Evolutionary conservation across 129 eudicot species (phyloP), one percentile per base, ranked within the genome.

Genomic region (Rutidosis leptorrhynchoides): DNA sequence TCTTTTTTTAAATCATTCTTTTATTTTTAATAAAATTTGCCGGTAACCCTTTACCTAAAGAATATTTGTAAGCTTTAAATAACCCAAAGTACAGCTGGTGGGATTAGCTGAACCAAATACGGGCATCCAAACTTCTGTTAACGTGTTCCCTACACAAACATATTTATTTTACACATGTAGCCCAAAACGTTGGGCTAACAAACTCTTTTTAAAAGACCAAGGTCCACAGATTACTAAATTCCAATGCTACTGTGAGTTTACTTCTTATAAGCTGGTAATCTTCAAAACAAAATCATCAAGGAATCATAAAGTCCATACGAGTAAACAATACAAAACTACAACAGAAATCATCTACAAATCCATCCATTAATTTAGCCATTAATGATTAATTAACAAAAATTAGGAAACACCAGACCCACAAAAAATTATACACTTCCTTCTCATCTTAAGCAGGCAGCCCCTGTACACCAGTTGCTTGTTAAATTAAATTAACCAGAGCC

Each of bases 381-480:
- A n/a, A n/a, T n/a, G n/a, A n/a, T 58, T 68, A 67, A 75, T 75
- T 74, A 59, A 73, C 79, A 74, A 74, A 75, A 67, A 66, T 43
- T 75, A 33, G 60, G 58, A 73, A 63, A 25, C 37, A 62, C 42
- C 54, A 67, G 29, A 59, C 64, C 21, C n/a, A 61, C 21, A 48
- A 42, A 30, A 57, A 33, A 75, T 69, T 68, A 67, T 68, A 75
- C 69, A 75, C 64, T 68, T 51, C 20, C 26, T 67, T 52, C 65
- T 74, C 68, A 40, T 57, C 67, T 57, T 48, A 25, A 69, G 58
- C 28, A n/a, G n/a, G n/a, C n/a, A 29, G 65, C 53, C 57, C 66
- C 72, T n/a, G 58, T 74, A 64, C 77, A 73, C 61, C 78, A 46
- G 29, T 14, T 42, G 53, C 62, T 45, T 60, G 74, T 74, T 67